Conservation (phyloP, 305 asterid species). For the Solanum hybrid region DNA sequence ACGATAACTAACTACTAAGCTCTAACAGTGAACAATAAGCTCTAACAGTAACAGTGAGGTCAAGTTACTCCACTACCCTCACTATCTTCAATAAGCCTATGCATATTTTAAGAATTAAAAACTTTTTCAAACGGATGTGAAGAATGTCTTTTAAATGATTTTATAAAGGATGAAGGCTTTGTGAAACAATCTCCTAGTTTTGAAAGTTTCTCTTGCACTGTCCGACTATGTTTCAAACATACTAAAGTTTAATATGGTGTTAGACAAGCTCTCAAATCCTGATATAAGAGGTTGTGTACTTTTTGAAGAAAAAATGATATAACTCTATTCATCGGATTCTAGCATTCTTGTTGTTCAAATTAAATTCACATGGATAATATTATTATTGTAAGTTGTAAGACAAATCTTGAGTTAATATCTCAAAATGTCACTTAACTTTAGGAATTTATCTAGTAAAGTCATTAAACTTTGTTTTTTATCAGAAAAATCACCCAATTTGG, state of each 20-base stretch:
- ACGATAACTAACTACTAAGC: neutral
- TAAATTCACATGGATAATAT: neutral
- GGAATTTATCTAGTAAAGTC: no score
- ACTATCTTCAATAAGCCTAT: no score
- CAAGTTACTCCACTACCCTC: no score
- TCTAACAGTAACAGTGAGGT: no score
- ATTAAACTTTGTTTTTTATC: no score
- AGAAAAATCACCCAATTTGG: no score
- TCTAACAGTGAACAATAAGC: no score
- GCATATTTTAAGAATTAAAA: neutral
- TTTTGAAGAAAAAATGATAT: neutral
- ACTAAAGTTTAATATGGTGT: neutral
- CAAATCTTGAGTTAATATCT: neutral
- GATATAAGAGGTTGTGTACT: neutral
- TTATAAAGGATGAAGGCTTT: no score
- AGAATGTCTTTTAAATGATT: neutral
- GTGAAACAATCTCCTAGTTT: no score
- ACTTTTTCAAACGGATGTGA: neutral
- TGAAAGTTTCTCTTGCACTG: neutral
- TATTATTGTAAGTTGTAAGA: neutral
- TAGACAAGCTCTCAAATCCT: neutral
- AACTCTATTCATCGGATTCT: neutral
- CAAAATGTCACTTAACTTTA: no score
- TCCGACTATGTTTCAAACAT: neutral
- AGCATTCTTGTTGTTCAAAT: neutral